Percentiles rank a stretch among this genome's conserved stretches.
These are phyloP conservation scores for Neofusicoccum parvum DNA, from an alignment of 2,329 filamentous ascomycete genomes.

Conservation along the genomic window DNA sequence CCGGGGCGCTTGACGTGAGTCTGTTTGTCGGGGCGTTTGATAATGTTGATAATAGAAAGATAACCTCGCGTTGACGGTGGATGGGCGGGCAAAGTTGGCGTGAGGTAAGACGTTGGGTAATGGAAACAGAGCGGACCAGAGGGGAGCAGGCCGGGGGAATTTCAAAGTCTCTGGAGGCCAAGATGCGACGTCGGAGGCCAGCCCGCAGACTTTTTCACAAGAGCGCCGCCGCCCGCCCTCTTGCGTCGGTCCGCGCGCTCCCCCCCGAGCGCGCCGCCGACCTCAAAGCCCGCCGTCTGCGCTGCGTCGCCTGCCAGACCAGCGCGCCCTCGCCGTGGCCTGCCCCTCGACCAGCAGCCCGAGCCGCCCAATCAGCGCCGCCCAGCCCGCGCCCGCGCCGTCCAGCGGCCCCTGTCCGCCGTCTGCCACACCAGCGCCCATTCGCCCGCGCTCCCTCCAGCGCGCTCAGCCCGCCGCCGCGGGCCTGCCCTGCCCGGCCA, in stretches of 20 bases:
- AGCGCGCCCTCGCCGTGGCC: conserved; percentile 2
- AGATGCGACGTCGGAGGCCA: conserved; percentile 20
- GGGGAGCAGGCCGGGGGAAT: conserved; percentile 31
- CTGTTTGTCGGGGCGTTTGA: conserved; percentile 42
- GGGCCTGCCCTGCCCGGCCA: too few species aligned
- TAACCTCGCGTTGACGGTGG: conserved; percentile 43
- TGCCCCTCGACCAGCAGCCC: conserved; percentile 1
- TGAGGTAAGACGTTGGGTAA: conserved; percentile 54
- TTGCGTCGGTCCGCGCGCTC: conserved; percentile 13
- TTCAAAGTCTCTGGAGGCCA: conserved; percentile 11
- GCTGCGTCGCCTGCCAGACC: conserved; percentile 6
- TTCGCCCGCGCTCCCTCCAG: not conserved
- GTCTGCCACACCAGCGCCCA: not conserved
- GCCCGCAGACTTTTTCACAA: conserved; percentile 18
- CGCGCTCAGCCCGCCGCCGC: too few species aligned
- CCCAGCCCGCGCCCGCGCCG: not conserved
- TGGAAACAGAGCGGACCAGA: conserved; percentile 38
- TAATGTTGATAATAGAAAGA: conserved; percentile 48
- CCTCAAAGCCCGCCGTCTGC: conserved; percentile 11
- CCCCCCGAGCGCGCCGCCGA: conserved; percentile 15
- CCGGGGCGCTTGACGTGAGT: conserved; percentile 24
- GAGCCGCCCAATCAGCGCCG: conserved; percentile 7
- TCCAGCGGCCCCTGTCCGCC: not conserved
- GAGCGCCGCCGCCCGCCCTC: conserved; percentile 14
- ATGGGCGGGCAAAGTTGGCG: conserved; percentile 42